phyloP scores from a whole-genome alignment of 176 grass and related monocot genomes.

The Rhynchospora pubera region DNA sequence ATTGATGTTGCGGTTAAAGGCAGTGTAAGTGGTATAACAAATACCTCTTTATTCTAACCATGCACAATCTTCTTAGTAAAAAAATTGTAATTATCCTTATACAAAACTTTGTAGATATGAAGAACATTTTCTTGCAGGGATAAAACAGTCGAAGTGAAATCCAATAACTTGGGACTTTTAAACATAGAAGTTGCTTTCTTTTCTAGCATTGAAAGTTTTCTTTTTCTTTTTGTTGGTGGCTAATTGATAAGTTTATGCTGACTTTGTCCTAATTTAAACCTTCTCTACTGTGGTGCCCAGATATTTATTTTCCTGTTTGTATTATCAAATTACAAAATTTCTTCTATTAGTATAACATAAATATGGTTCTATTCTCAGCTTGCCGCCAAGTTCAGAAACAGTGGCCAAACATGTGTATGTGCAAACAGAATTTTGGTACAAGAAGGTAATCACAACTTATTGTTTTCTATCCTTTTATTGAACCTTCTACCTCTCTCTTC shows the following conservation, averaged over 20 bases:
- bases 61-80: background rate
- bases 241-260: background rate
- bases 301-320: background rate
- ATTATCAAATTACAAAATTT: background rate
- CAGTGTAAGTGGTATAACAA: slow-evolving; percentile 50
- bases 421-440: slow-evolving; percentile 97
- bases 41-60: no score
- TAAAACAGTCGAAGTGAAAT: background rate
- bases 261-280: background rate
- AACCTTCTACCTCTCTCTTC: slow-evolving; percentile 20
- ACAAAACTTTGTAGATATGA: background rate
- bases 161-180: background rate
- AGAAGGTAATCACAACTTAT: slow-evolving; percentile 49
- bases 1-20: slow-evolving; percentile 91
- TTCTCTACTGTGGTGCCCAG: background rate
- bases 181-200: background rate
- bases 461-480: slow-evolving; percentile 5
- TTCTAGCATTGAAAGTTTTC: background rate
- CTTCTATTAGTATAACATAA: background rate
- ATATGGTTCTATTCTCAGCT: slow-evolving; percentile 41
- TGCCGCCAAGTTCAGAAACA: slow-evolving; percentile 96
- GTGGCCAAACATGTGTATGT: slow-evolving; percentile 94
- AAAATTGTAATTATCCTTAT: background rate
- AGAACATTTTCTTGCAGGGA: background rate
- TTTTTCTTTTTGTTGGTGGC: background rate